Conservation (phyloP, 169 alveolate species). For the Eimeria brunetti region DNA sequence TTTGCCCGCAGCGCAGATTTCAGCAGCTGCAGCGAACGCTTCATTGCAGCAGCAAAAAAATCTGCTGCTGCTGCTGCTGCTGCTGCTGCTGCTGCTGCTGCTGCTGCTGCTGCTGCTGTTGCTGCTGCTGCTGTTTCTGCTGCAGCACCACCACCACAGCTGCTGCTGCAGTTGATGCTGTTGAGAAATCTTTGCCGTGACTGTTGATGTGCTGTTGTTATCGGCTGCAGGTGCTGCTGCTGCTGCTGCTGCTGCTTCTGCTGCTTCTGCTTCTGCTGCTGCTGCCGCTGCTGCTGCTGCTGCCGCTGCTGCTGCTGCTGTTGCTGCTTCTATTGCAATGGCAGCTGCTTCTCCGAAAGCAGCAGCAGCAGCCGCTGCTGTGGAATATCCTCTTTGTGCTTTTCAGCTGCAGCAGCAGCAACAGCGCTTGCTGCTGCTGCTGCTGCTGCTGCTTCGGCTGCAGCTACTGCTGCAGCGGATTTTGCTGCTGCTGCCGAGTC, state of each 20-base stretch:
- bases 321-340: not conserved
- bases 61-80: not conserved
- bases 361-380: not conserved
- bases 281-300: not conserved
- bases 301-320: not conserved
- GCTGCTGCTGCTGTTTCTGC: not conserved
- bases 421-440: not conserved
- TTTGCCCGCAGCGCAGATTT: constrained; percentile 51
- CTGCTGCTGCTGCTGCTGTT: not conserved
- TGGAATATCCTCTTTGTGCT: not conserved
- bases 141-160: too few species aligned
- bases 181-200: not conserved
- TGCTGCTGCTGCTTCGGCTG: not conserved
- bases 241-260: not conserved
- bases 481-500: not conserved
- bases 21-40: constrained; percentile 36
- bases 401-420: not conserved
- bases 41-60: not conserved
- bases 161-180: too few species aligned
- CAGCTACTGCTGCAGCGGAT: too few species aligned
- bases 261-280: not conserved
- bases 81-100: not conserved
- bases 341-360: not conserved
- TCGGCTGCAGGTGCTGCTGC: not conserved
- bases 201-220: not conserved